Evolutionary conservation across 176 grass and related monocot species (phyloP), one percentile per base, ranked within the genome.

Genomic region (Paspalum vaginatum): DNA sequence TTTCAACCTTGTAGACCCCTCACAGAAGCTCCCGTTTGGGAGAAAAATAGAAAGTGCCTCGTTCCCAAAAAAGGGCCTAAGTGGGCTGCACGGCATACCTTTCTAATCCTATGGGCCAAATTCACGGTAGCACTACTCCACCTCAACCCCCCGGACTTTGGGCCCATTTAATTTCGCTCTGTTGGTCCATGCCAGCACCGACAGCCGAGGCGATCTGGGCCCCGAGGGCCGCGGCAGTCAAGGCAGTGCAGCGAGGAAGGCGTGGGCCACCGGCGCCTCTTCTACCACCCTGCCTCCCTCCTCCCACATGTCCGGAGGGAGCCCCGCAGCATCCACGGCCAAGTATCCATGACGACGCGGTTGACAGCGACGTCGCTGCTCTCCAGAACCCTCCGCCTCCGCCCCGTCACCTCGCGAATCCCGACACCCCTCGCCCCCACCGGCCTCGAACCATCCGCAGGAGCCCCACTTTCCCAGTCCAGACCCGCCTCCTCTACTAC

Each of bases 331-430:
- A 45, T 12, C 51, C 17, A 18, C 45, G 44, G 45, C 45, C 43
- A 50, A 49, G 44, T 38, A 50, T 27, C 76, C 76, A 66, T 67
- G 62, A 79, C 77, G 62, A 67, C 77, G 37, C 63, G 77, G 2
- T 48, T 67, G 66, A 67, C 59, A 70, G 69, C 91, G 66, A 53
- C 74, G 76, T 46, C 70, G 11, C 40, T 80, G 51, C 70, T 77
- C 65, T 83, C 66, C 75, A 74, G 79, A 85, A 72, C n/a, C 56
- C 68, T 85, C 85, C 80, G 27, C 58, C 72, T 22, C 67, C 69
- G 72, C 73, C 70, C 49, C 52, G 16, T 50, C 47, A 25, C 76
- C 70, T 48, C 83, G 44, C 48, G 48, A 67, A 24, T 12, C 21
- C 38, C 83, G 4, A 60, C 47, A 44, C 2, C 54, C 52, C 63